These are phyloP conservation scores for Globisporangium paroecandrum DNA, from an alignment of 352 stramenopile species.

Conservation along the genomic window DNA sequence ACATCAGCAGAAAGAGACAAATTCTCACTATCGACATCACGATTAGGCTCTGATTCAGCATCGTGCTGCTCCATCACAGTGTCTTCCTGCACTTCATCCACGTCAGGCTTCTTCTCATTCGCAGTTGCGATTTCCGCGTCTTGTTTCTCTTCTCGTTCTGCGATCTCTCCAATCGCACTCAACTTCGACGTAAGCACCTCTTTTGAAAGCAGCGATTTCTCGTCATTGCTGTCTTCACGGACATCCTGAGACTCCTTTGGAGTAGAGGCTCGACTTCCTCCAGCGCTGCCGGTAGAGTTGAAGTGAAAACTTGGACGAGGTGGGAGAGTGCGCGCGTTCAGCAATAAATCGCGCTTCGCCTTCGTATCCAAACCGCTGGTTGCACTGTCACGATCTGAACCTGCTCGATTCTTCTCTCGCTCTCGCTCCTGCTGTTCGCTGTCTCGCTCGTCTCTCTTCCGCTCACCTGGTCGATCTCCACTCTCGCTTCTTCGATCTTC, in stretches of 20 bases:
- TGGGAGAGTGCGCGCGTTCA: slow-evolving; percentile 24
- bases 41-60: background rate
- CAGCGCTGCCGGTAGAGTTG: slow-evolving; percentile 13
- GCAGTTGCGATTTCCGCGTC: background rate
- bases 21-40: background rate
- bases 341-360: slow-evolving; percentile 21
- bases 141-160: background rate
- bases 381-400: slow-evolving; percentile 21
- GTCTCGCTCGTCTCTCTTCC: slow-evolving; percentile 14
- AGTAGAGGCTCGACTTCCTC: slow-evolving; percentile 25
- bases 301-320: slow-evolving; percentile 28
- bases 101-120: background rate
- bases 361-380: slow-evolving; percentile 17
- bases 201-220: slow-evolving; percentile 1
- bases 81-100: background rate
- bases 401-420: slow-evolving; percentile 21
- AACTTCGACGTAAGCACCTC: slow-evolving; percentile 4
- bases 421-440: slow-evolving; percentile 28
- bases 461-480: slow-evolving; percentile 7
- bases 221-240: slow-evolving; percentile 3
- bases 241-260: slow-evolving; percentile 20
- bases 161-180: background rate
- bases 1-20: background rate
- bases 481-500: slow-evolving; percentile 22
- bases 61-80: background rate